phyloP scores from a whole-genome alignment of 2,329 filamentous ascomycete species.

The Colletotrichum caudatum region DNA sequence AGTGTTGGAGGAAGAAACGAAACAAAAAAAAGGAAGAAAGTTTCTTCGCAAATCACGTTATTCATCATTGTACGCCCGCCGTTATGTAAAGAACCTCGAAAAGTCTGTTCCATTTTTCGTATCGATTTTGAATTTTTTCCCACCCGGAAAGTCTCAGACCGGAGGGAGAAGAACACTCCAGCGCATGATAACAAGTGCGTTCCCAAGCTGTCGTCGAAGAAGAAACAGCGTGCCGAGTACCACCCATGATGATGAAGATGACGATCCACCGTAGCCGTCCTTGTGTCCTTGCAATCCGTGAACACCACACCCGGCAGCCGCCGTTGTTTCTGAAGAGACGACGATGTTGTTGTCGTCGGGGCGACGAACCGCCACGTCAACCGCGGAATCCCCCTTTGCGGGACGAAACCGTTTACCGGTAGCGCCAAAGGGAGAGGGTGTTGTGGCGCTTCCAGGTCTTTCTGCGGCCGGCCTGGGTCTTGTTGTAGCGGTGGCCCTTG shows the following conservation, averaged over 20 bases:
- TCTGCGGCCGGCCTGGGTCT: slow-evolving; percentile 95
- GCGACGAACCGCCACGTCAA: slow-evolving; percentile 11
- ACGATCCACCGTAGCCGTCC: slow-evolving; percentile 25
- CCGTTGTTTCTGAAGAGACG: slow-evolving; percentile 9
- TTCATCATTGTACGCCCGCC: slow-evolving; percentile 40
- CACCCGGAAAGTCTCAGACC: slow-evolving; percentile 31
- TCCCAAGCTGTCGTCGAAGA: slow-evolving; percentile 32
- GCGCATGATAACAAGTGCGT: slow-evolving; percentile 41
- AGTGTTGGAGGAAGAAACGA: neutral
- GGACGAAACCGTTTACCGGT: slow-evolving; percentile 74
- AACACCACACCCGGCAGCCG: slow-evolving; percentile 29
- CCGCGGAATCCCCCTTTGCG: slow-evolving; percentile 19
- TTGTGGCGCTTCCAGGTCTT: slow-evolving; percentile 99
- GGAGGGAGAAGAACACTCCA: slow-evolving; percentile 39
- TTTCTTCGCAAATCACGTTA: slow-evolving; percentile 39
- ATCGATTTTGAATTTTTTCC: slow-evolving; percentile 35
- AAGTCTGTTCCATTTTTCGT: slow-evolving; percentile 42
- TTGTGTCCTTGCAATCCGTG: slow-evolving; percentile 31
- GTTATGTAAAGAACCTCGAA: slow-evolving; percentile 36
- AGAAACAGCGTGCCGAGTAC: slow-evolving; percentile 37
- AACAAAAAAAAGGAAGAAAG: neutral
- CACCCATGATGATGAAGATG: slow-evolving; percentile 29
- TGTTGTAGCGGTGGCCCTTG: slow-evolving; percentile 99
- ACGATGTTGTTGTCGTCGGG: slow-evolving; percentile 20
- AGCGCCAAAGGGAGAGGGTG: slow-evolving; percentile 98